Evolutionary conservation across 2,329 filamentous ascomycete genomes (phyloP).

Genomic region (Clonostachys byssicola): DNA sequence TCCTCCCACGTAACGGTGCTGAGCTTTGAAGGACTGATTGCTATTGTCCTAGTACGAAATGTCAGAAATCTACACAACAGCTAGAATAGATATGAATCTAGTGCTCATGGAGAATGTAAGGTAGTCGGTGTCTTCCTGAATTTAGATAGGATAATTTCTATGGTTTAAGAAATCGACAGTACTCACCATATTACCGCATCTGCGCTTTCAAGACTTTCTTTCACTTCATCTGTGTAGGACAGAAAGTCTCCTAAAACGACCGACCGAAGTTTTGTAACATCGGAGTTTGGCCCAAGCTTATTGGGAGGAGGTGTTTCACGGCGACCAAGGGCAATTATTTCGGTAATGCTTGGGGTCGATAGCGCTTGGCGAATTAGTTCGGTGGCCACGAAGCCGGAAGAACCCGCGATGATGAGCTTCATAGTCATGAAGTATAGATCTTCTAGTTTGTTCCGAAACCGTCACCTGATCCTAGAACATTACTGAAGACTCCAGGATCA

Average conservation of each 20-base stretch:
- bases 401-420: slow-evolving; percentile 37
- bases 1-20: slow-evolving; percentile 22
- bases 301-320: slow-evolving; percentile 10
- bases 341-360: slow-evolving; percentile 32
- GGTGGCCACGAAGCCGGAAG: slow-evolving; percentile 33
- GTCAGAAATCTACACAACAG: too few species aligned
- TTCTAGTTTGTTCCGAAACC: too few species aligned
- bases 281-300: slow-evolving; percentile 4
- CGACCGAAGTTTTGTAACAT: slow-evolving; percentile 28
- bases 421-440: slow-evolving; percentile 13
- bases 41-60: slow-evolving; percentile 18
- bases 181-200: slow-evolving; percentile 33
- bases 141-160: too few species aligned
- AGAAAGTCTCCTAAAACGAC: slow-evolving; percentile 32
- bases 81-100: too few species aligned
- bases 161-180: too few species aligned
- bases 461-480: too few species aligned
- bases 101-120: too few species aligned
- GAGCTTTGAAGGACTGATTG: slow-evolving; percentile 29
- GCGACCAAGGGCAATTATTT: slow-evolving; percentile 20
- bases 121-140: too few species aligned
- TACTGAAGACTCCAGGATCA: too few species aligned
- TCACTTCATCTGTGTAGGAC: slow-evolving; percentile 31
- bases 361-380: slow-evolving; percentile 39
- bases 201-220: slow-evolving; percentile 30